Evolutionary conservation across 768 basidiomycete genomes (phyloP).

Genomic region (Boletus rubroflammeus): DNA sequence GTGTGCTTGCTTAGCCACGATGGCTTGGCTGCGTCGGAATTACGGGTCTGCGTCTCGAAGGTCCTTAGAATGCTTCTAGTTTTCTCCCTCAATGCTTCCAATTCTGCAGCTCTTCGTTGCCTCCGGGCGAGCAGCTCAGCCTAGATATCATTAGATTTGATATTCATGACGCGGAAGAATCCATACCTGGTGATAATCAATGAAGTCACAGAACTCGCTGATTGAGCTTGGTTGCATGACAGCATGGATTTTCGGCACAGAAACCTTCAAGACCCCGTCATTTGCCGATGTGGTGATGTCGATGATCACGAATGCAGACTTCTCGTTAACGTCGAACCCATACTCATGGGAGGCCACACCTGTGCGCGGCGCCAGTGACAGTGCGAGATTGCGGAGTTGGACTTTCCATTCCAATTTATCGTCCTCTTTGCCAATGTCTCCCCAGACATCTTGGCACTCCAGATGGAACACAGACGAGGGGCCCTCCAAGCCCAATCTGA

Average conservation of each 20-base stretch:
- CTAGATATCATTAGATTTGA: slow-evolving; percentile 36
- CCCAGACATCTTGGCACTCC: slow-evolving; percentile 72
- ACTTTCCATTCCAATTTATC: slow-evolving; percentile 60
- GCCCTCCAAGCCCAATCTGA: slow-evolving; percentile 76
- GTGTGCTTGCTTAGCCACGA: slow-evolving; percentile 57
- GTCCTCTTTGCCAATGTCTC: slow-evolving; percentile 47
- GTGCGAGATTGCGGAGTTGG: slow-evolving; percentile 65
- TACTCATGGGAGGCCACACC: slow-evolving; percentile 32
- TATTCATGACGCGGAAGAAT: not conserved
- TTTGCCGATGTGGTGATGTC: slow-evolving; percentile 56
- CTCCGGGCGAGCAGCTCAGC: slow-evolving; percentile 70
- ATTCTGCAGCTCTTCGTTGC: slow-evolving; percentile 71
- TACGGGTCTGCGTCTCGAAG: slow-evolving; percentile 59
- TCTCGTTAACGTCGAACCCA: slow-evolving; percentile 55
- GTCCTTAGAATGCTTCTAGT: slow-evolving; percentile 68
- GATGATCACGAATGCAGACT: slow-evolving; percentile 81
- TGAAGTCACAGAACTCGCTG: slow-evolving; percentile 83
- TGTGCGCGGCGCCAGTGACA: slow-evolving; percentile 75
- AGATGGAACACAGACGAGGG: slow-evolving; percentile 68
- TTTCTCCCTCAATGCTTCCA: slow-evolving; percentile 82
- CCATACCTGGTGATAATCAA: slow-evolving; percentile 77
- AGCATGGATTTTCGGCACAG: slow-evolving; percentile 77
- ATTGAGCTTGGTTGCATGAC: slow-evolving; percentile 94
- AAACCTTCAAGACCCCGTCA: slow-evolving; percentile 43
- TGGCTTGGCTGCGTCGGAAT: slow-evolving; percentile 20